Evolutionary conservation across 306 rosid genomes (phyloP), one percentile per base, ranked within the genome.

Genomic region (Ceratonia siliqua): DNA sequence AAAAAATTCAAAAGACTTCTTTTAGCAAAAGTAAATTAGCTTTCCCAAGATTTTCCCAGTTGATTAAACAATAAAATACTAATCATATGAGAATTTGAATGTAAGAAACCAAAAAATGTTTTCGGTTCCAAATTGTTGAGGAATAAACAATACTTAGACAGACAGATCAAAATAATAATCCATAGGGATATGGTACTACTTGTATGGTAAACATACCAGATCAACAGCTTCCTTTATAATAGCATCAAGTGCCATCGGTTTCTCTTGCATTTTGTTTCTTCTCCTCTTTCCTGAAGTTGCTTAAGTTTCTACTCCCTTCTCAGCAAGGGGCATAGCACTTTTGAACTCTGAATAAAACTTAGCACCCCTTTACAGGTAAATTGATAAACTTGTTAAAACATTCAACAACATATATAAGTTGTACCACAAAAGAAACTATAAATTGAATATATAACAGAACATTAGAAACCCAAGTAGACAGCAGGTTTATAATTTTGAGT

Each of bases 201-300:
- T 6, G 0, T 43, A 42, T 52, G 17, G 21, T 36, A 43, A 5
- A 80, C 88, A 62, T 82, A 91, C 94, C 89, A 91, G 83, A 83
- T 87, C 94, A 80, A 88, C 87, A 18, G 83, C 85, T 80, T 91
- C 93, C 78, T 80, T 85, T 32, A 77, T 81, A 72, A 91, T 78
- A 8, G 82, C 90, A 33, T 91, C 93, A 64, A 90, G 93, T 20
- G 64, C 81, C 71, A 30, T 30, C 0, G 86, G 46, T 15, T 73
- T 76, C n/a, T 62, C 86, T 33, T 20, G 83, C 90, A 83, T 85
- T 78, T 38, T 78, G 48, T 46, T 77, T 57, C 75, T 77, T 46
- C 28, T 27, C 70, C 46, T 11, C 48, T 55, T 58, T 32, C 28
- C 52, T 62, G 56, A 59, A 17, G 64, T 62, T 78, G 3, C 78